phyloP scores from a whole-genome alignment of 495 filamentous ascomycete genomes.

The Podospora didyma region DNA sequence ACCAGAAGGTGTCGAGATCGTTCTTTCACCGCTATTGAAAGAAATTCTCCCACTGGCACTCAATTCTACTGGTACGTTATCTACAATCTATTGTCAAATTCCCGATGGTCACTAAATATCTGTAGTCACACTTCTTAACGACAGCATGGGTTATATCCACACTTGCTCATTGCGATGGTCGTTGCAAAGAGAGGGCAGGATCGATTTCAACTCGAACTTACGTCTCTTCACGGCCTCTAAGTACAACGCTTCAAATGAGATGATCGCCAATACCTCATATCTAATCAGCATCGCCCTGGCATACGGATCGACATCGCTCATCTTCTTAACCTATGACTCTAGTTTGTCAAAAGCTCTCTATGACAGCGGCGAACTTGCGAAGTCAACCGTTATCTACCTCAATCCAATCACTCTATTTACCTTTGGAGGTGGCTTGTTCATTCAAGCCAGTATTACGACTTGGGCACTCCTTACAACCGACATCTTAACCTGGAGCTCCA shows the following conservation, averaged over 20 bases:
- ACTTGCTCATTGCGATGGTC: slow-evolving; percentile 39
- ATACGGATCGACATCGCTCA: slow-evolving; percentile 36
- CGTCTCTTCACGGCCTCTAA: slow-evolving; percentile 32
- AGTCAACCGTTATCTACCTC: slow-evolving; percentile 22
- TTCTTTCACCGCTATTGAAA: slow-evolving; percentile 18
- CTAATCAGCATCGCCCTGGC: slow-evolving; percentile 28
- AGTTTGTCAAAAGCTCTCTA: slow-evolving; percentile 17
- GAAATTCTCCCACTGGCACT: slow-evolving; percentile 22
- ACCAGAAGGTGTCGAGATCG: too few relatives aligned
- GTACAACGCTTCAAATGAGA: slow-evolving; percentile 21
- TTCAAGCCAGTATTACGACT: slow-evolving; percentile 31
- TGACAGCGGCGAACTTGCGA: slow-evolving; percentile 6
- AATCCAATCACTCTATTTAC: slow-evolving; percentile 31
- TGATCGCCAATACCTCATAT: slow-evolving; percentile 27
- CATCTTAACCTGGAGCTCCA: slow-evolving; percentile 36
- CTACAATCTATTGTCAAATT: background rate
- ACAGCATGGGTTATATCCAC: slow-evolving; percentile 39
- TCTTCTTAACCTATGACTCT: slow-evolving; percentile 31
- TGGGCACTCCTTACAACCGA: slow-evolving; percentile 28
- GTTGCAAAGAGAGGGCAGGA: slow-evolving; percentile 35
- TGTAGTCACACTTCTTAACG: slow-evolving; percentile 32
- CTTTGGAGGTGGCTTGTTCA: slow-evolving; percentile 30
- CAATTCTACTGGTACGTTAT: slow-evolving; percentile 25
- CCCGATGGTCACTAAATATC: background rate
- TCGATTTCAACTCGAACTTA: slow-evolving; percentile 42